A percentile compares a stretch with the other conserved stretches of the same genome.
These are phyloP conservation scores for Pichia nanzhaoensis DNA, from an alignment of 805 yeast species.

Conservation along the genomic window DNA sequence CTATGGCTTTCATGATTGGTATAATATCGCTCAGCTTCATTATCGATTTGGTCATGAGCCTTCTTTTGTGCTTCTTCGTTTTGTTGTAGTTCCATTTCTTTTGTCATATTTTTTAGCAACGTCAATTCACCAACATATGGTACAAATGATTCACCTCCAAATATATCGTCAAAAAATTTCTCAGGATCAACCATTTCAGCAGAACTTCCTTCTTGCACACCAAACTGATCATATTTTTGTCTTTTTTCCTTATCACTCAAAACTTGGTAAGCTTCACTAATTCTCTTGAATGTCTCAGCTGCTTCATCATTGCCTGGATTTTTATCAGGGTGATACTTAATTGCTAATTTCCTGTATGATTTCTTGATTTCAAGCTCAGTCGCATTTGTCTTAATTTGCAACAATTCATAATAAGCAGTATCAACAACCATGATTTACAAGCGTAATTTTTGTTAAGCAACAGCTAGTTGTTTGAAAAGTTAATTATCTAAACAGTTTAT, in stretches of 20 bases:
- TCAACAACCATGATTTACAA: constrained; percentile 66
- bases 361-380: constrained; percentile 79
- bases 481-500: too few species aligned
- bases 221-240: constrained; percentile 72
- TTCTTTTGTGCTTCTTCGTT: constrained; percentile 25
- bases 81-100: constrained; percentile 44
- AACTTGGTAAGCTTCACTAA: constrained; percentile 69
- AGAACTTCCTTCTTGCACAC: constrained; percentile 47
- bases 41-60: constrained; percentile 41
- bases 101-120: constrained; percentile 54
- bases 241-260: constrained; percentile 68
- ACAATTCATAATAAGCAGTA: constrained; percentile 76
- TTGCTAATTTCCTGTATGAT: constrained; percentile 88
- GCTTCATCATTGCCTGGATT: constrained; percentile 93
- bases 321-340: constrained; percentile 90
- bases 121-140: constrained; percentile 78
- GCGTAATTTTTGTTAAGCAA: too few species aligned
- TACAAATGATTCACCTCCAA: constrained; percentile 74
- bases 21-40: constrained; percentile 31
- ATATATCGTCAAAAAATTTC: constrained; percentile 77
- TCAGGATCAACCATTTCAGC: constrained; percentile 74
- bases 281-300: constrained; percentile 75
- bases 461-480: too few species aligned
- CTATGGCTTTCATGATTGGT: background rate
- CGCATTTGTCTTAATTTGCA: constrained; percentile 65